Evolutionary conservation across 139 green algal species (phyloP), one percentile per base, ranked within the genome.

Genomic region (Picochlorum sp.): DNA sequence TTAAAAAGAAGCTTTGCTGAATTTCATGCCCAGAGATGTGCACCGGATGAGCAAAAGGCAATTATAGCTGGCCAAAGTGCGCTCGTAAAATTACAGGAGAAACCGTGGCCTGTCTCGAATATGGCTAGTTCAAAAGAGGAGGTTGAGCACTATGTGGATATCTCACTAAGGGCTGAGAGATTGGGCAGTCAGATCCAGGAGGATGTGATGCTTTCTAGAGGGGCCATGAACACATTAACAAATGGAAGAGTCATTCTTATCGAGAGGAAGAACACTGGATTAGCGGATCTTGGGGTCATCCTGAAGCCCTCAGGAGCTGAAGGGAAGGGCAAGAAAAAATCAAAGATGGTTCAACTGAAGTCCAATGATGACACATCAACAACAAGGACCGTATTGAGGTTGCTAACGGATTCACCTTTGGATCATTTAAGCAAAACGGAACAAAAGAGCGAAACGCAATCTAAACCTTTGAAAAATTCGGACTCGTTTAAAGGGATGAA

Each of bases 1-100:
- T 57, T 97, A 43, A 85, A 85, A 69, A 74, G 88, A 32, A 85
- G 66, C 31, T 98, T 98, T 77, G 85, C 86, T 1, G 91, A 98
- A 81, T 94, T 94, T 67, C 80, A 89, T 25, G 82, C 89, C 4
- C 89, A 95, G 76, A 64, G 73, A 6, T 55, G 70, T 3, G 68
- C 80, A 33, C 88, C 87, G 0, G 69, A 87, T 62, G 62, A 55
- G 16, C 57, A 72, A 41, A 55, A 68, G 18, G 68, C 70, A 40
- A 66, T 96, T 55, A 65, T 61, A 41, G 32, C 45, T 20, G 61
- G 74, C 22, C 70, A 84, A 59, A 29, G 26, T 13, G 51, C 56
- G 16, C 72, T 95, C 57, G 22, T 33, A 7, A 47, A 28, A 22
- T 53, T 70, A 37, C 55, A 37, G 5, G 18, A 35, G 13, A 60